Conservation (phyloP, 1,284 basidiomycete genomes). For the Puccinia triticina region DNA sequence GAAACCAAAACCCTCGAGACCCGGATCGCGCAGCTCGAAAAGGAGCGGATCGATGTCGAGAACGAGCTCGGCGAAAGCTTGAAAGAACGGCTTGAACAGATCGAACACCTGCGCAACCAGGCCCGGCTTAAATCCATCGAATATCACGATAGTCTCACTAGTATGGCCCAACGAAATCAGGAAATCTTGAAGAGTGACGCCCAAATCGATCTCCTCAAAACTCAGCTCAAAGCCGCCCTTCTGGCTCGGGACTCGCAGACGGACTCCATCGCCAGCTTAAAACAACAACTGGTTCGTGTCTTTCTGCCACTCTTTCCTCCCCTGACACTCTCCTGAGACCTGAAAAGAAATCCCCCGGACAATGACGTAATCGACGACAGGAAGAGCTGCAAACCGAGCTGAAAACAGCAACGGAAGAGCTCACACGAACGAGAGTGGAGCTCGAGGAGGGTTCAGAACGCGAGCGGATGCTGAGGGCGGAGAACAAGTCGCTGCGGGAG, state of each 20-base stretch:
- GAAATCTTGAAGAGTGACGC: slow-evolving; percentile 29
- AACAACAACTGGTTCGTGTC: slow-evolving; percentile 36
- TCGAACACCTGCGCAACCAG: slow-evolving; percentile 18
- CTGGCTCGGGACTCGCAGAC: background rate
- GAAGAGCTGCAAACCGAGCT: background rate
- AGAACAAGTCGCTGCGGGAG: slow-evolving; percentile 10
- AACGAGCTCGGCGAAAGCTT: slow-evolving; percentile 31
- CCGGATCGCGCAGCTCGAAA: slow-evolving; percentile 42
- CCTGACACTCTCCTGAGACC: background rate
- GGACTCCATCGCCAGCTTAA: background rate
- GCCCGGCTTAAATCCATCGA: slow-evolving; percentile 30
- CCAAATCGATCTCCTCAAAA: slow-evolving; percentile 21
- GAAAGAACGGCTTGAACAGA: slow-evolving; percentile 26
- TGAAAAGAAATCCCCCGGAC: background rate
- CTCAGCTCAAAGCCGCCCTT: slow-evolving; percentile 9
- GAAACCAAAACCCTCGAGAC: background rate
- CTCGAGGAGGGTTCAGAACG: background rate
- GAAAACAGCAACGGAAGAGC: background rate
- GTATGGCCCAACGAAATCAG: slow-evolving; percentile 41
- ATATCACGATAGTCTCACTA: slow-evolving; percentile 44
- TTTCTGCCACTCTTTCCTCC: background rate
- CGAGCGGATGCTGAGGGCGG: slow-evolving; percentile 2
- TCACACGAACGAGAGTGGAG: background rate
- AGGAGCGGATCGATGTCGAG: slow-evolving; percentile 45
- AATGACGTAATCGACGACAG: background rate